Evolutionary conservation across 176 grass and related monocot genomes (phyloP), one percentile per base, ranked within the genome.

Genomic region (Hordeum marinum): DNA sequence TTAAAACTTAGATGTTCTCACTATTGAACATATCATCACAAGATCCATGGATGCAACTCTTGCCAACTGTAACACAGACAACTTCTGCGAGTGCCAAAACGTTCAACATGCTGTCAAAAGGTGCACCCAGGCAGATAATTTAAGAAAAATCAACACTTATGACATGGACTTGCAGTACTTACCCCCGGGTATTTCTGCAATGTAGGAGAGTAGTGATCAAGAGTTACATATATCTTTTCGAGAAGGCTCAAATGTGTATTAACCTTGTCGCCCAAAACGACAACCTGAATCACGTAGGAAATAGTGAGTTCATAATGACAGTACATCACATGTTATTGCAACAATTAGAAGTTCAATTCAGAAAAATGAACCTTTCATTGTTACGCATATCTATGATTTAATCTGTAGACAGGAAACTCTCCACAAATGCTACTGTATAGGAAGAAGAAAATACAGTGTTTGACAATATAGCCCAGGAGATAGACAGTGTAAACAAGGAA

Each of bases 171-270:
- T 11, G 20, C 5, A 13, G 68, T 69, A 68, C 85, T 92, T 92
- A 99, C 96, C 74, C 72, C 90, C 12, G 96, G 96, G 89, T 96
- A 82, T 21, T 91, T 89, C 66, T 94, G 91, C 52, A 99, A 79
- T 10, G 93, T 91, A 50, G 91, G 96, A 46, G 96, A 96, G 66
- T 99, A 99, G 70, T 58, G 90, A 84, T 89, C 92, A 59, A 99
- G 89, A 73, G 96, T 92, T 74, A 92, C 81, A 84, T 99, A 91
- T 88, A 99, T 92, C 88, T 96, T 99, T 66, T 88, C 81, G 61
- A 99, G 90, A 92, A 99, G 93, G 62, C 70, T 85, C 45, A 96
- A 62, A 54, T 96, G 86, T 70, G 81, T 75, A 79, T 94, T 89
- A 71, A 99, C 88, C 86, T 91, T 92, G 71, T 99, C 85, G 0